phyloP scores from a whole-genome alignment of 257 asterid species.

The Fraxinus quadrangulata region DNA sequence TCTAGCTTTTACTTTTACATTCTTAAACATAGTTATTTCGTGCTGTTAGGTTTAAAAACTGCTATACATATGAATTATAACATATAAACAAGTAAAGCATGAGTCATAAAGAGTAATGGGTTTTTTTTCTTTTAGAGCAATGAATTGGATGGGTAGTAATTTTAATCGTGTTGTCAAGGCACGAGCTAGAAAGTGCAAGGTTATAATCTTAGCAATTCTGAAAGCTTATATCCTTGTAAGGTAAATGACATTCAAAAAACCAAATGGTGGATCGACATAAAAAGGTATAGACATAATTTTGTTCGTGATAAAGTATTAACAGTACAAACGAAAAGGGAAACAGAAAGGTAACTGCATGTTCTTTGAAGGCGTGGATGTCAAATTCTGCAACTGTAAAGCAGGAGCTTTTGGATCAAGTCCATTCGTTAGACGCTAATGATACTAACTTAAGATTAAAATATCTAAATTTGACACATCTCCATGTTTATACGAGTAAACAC shows the following conservation, averaged over 20 bases:
- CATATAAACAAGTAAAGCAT: not conserved
- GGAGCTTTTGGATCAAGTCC: not conserved
- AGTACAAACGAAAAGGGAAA: not conserved
- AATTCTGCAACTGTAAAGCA: not conserved
- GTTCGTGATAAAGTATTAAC: not conserved
- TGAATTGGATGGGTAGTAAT: not conserved
- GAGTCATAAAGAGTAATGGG: not conserved
- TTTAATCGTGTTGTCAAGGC: not conserved
- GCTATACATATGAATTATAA: too few species aligned
- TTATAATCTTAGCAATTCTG: not conserved
- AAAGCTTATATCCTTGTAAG: not conserved
- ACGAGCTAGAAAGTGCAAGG: not conserved
- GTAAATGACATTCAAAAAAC: not conserved
- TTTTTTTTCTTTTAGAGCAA: not conserved
- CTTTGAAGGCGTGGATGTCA: not conserved
- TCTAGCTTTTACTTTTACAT: conserved; percentile 23
- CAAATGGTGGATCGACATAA: not conserved
- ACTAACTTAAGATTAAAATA: not conserved
- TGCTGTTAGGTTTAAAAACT: not conserved
- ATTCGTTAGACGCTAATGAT: not conserved
- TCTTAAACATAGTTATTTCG: not conserved
- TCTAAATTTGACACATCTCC: too few species aligned
- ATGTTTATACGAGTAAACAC: too few species aligned
- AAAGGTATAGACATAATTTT: not conserved
- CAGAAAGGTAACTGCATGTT: not conserved